Percentiles rank a stretch among this genome's conserved stretches.
These are phyloP conservation scores for Herpetomonas tarakana DNA, from an alignment of 208 protist species.

Conservation along the genomic window DNA sequence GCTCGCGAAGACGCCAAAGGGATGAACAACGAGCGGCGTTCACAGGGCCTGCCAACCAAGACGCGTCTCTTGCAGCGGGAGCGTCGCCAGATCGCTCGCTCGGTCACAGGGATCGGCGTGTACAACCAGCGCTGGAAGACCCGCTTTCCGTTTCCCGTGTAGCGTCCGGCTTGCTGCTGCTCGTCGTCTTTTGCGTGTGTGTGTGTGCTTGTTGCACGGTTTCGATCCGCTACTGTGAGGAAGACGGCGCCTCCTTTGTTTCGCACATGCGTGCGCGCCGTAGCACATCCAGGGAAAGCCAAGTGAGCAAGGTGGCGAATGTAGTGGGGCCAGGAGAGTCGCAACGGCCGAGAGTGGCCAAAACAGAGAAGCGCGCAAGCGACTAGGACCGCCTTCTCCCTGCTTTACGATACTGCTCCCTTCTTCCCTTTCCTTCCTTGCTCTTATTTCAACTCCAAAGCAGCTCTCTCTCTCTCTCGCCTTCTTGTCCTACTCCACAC, in stretches of 20 bases:
- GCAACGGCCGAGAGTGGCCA: too few relatives aligned
- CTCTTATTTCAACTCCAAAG: conserved; percentile 10
- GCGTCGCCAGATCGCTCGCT: conserved; percentile 60
- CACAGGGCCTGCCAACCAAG: conserved; percentile 71
- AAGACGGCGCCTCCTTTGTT: too few relatives aligned
- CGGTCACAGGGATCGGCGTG: conserved; percentile 59
- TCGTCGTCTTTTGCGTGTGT: neutral
- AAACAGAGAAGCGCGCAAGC: too few relatives aligned
- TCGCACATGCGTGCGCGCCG: too few relatives aligned
- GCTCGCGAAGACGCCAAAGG: conserved; percentile 74
- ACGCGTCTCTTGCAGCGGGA: conserved; percentile 61
- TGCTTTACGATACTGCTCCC: too few relatives aligned
- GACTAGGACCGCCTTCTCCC: too few relatives aligned
- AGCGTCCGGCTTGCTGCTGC: conserved; percentile 4
- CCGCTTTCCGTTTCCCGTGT: conserved; percentile 76
- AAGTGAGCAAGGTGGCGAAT: too few relatives aligned
- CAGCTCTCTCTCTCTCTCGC: conserved; percentile 3
- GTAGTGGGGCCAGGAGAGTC: too few relatives aligned
- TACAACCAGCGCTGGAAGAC: conserved; percentile 82
- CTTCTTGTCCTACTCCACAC: too few relatives aligned
- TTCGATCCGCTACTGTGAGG: too few relatives aligned
- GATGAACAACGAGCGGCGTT: conserved; percentile 86
- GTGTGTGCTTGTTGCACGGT: neutral
- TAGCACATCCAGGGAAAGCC: too few relatives aligned
- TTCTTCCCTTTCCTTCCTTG: conserved; percentile 5